Evolutionary conservation across 148 eudicot genomes (phyloP), one percentile per base, ranked within the genome.

Genomic region (Chenopodium album): DNA sequence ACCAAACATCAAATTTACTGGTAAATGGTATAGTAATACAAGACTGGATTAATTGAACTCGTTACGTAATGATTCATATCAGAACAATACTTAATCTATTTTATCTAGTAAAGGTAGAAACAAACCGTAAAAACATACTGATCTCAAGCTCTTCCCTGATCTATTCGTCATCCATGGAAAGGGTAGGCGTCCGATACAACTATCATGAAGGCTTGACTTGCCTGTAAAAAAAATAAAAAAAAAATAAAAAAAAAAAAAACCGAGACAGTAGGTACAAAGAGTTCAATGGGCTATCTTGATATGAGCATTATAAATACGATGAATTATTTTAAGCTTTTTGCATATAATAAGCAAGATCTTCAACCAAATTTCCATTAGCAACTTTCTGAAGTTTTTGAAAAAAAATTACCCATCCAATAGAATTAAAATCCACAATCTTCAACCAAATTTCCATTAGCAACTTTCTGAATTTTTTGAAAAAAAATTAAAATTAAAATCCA

Each of bases 121-220:
- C 77, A 75, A 75, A 75, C 77, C 77, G n/a, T 75, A 75, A 28
- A 29, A 54, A 75, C 77, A 62, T 75, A 75, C 77, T 75, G 77
- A 29, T 75, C 77, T 75, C 77, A 75, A 28, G 77, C 77, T 75
- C 64, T 19, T 29, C 44, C 44, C 46, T 28, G 41, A 54, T 54
- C 23, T 75, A 29, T 16, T 23, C 29, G 20, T 29, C 41, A 75
- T 75, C 64, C 63, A 54, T 26, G 64, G 22, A 75, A 75, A 52
- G 41, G 41, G 64, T 19, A 32, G 77, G 29, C 63, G n/a, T 14
- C 77, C 64, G 28, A 1, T n/a, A 74, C 62, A 29, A 29, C 56
- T 28, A 31, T 14, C 65, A 75, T 56, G 12, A 52, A 29, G 64
- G 37, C 63, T 75, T 54, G 65, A 75, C 41, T 75, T 75, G 28